These are phyloP conservation scores for Bruguiera hainesii DNA, from an alignment of 441 rosid species.

Conservation along the genomic window DNA sequence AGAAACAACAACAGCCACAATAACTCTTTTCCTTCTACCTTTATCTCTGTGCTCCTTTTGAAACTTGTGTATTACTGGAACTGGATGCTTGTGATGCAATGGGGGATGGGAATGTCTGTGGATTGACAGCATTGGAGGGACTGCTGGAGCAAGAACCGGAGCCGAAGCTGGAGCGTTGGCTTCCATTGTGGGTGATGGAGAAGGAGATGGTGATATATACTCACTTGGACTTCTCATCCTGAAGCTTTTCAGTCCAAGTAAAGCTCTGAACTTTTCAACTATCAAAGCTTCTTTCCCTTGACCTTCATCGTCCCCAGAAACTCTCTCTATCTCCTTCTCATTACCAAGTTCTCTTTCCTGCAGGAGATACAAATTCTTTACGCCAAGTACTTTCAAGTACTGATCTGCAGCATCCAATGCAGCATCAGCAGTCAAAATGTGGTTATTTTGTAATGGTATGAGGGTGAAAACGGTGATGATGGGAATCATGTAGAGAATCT, in stretches of 20 bases:
- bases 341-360: conserved; percentile 26
- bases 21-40: conserved; percentile 36
- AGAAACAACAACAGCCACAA: conserved; percentile 52
- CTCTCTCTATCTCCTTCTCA: conserved; percentile 32
- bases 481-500: conserved; percentile 45
- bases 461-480: conserved; percentile 32
- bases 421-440: conserved; percentile 34
- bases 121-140: conserved; percentile 27
- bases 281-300: conserved; percentile 40
- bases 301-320: conserved; percentile 50
- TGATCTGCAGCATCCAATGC: conserved; percentile 29
- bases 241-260: conserved; percentile 48
- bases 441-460: conserved; percentile 38
- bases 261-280: conserved; percentile 61
- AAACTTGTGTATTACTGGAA: conserved; percentile 23
- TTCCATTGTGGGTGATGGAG: conserved; percentile 46
- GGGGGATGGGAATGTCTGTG: conserved; percentile 41
- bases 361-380: conserved; percentile 28
- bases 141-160: conserved; percentile 39
- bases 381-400: conserved; percentile 24
- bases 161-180: conserved; percentile 31
- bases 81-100: conserved; percentile 31
- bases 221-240: conserved; percentile 15
- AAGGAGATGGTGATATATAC: conserved; percentile 52
- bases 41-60: conserved; percentile 25